phyloP scores from a whole-genome alignment of 2,329 filamentous ascomycete species.

The Sphaerulina populicola region DNA sequence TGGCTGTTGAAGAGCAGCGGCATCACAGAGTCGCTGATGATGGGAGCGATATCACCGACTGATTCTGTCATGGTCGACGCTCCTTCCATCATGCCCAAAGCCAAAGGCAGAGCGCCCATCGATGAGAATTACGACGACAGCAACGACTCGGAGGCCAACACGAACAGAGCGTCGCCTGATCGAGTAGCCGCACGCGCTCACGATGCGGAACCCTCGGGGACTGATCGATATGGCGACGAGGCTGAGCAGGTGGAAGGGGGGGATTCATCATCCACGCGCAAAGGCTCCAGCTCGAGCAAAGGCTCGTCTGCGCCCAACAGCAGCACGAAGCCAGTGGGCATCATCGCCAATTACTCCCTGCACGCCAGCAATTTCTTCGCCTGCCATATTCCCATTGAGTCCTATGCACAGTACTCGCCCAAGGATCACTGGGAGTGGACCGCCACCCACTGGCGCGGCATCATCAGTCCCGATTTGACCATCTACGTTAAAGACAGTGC shows the following conservation, averaged over 20 bases:
- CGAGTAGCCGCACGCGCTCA: conserved; percentile 5
- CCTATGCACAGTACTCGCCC: conserved; percentile 62
- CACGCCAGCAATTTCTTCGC: conserved; percentile 70
- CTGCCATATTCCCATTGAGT: conserved; percentile 57
- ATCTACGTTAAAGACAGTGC: conserved; percentile 52
- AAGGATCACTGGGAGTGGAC: conserved; percentile 98
- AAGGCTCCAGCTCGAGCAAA: conserved; percentile 6
- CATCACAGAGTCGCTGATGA: conserved; percentile 45
- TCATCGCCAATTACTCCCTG: conserved; percentile 73
- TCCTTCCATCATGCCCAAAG: conserved; percentile 7
- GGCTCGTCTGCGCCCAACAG: conserved; percentile 11
- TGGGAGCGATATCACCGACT: conserved; percentile 12
- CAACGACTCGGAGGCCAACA: conserved; percentile 9
- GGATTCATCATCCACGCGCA: conserved; percentile 14
- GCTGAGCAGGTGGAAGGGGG: conserved; percentile 22
- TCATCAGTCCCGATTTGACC: conserved; percentile 71
- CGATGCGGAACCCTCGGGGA: not conserved
- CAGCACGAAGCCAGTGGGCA: conserved; percentile 55
- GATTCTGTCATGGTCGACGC: conserved; percentile 23
- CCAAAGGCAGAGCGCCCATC: conserved; percentile 11
- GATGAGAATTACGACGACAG: conserved; percentile 26
- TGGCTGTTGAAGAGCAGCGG: conserved; percentile 72
- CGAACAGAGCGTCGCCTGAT: conserved; percentile 2
- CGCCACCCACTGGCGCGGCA: conserved; percentile 84
- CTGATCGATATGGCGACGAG: conserved; percentile 5